Conservation (phyloP, 140 eudicot genomes). For the Bidens hawaiensis region DNA sequence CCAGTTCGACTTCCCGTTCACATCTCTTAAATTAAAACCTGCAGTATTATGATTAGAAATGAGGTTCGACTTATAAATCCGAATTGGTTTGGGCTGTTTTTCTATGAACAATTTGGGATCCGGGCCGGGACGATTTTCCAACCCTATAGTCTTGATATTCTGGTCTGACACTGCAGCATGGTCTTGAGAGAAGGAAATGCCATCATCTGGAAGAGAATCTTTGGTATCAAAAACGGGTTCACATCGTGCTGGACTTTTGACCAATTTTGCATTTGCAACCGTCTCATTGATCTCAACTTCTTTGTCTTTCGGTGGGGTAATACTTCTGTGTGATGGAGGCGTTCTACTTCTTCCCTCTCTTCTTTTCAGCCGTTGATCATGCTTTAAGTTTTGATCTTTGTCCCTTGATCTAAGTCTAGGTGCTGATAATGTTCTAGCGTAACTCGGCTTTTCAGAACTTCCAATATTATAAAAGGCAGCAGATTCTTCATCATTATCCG, state of each 20-base stretch:
- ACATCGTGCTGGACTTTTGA: conserved; percentile 23
- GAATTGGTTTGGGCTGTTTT: conserved; percentile 24
- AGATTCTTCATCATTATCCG: conserved; percentile 22
- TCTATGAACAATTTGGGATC: conserved; percentile 27
- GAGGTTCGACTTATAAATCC: conserved; percentile 18
- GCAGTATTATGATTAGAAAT: conserved; percentile 21
- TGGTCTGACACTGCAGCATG: conserved; percentile 30
- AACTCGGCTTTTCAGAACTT: conserved; percentile 23
- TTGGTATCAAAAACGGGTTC: conserved; percentile 41
- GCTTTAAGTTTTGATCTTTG: conserved; percentile 23
- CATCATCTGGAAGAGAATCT: conserved; percentile 67
- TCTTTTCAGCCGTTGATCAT: conserved; percentile 28
- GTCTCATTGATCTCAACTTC: conserved; percentile 71
- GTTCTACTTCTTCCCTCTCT: conserved; percentile 35
- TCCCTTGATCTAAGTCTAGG: conserved; percentile 52
- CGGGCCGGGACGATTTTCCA: conserved; percentile 19
- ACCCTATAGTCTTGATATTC: conserved; percentile 26
- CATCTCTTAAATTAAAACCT: conserved; percentile 31
- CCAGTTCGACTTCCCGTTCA: conserved; percentile 47
- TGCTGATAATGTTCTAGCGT: conserved; percentile 60
- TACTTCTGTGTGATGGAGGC: conserved; percentile 31
- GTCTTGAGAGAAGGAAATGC: conserved; percentile 60
- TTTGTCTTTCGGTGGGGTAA: conserved; percentile 30
- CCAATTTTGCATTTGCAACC: conserved; percentile 53
- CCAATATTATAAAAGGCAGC: conserved; percentile 17